Evolutionary conservation across 1,139 yeast genomes (phyloP).

Genomic region (Meyerozyma carpophila): DNA sequence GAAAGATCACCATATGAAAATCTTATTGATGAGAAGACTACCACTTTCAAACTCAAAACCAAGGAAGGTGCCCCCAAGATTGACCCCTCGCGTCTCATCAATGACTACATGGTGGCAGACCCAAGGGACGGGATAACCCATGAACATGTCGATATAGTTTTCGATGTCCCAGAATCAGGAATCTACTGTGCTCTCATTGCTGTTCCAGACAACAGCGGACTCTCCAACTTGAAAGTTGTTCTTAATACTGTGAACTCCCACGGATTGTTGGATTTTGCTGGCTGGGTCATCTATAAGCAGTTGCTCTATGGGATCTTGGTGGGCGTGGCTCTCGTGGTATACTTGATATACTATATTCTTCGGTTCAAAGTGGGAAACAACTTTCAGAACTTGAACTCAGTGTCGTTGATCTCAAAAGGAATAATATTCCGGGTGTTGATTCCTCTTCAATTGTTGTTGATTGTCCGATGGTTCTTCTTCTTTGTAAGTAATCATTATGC

Average conservation of each 20-base stretch:
- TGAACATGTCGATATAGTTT: slow-evolving; percentile 8
- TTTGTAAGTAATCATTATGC: slow-evolving; percentile 15
- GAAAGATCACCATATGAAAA: slow-evolving; percentile 9
- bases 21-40: slow-evolving; percentile 5
- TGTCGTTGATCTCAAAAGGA: slow-evolving; percentile 30
- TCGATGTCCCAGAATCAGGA: slow-evolving; percentile 21
- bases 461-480: slow-evolving; percentile 10
- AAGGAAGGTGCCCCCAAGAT: neutral
- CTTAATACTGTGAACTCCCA: slow-evolving; percentile 19
- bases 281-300: slow-evolving; percentile 17
- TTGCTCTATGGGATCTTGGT: slow-evolving; percentile 13
- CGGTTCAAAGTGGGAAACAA: slow-evolving; percentile 24
- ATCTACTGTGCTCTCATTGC: slow-evolving; percentile 32
- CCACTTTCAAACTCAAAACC: slow-evolving; percentile 7
- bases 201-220: slow-evolving; percentile 12
- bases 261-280: slow-evolving; percentile 22
- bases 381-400: slow-evolving; percentile 25
- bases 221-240: slow-evolving; percentile 13
- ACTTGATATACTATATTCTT: slow-evolving; percentile 24
- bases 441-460: slow-evolving; percentile 16
- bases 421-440: slow-evolving; percentile 24
- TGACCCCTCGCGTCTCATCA: slow-evolving; percentile 6
- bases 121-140: slow-evolving; percentile 6
- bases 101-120: slow-evolving; percentile 7
- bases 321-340: slow-evolving; percentile 15